Evolutionary conservation across 225 moss, liverwort and hornwort genomes (phyloP).

Genomic region (Straminergon stramineum): DNA sequence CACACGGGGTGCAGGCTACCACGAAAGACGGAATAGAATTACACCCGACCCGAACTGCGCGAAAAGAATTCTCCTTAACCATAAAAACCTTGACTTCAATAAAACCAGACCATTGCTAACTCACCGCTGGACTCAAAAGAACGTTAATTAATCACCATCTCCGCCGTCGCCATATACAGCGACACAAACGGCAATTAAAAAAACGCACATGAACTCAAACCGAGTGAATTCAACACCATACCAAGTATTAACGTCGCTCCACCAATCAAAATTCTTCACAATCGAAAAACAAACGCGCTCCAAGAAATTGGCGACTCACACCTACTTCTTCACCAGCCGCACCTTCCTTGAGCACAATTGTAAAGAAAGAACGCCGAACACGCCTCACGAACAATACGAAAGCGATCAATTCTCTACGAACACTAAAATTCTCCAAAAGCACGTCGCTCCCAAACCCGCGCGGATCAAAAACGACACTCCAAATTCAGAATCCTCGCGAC

Average conservation of each 20-base stretch:
- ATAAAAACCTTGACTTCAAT: too few species aligned
- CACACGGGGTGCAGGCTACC: neutral
- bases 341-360: neutral
- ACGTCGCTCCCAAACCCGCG: neutral
- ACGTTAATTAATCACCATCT: neutral
- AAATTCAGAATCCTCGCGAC: neutral
- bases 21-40: neutral
- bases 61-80: neutral
- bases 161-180: neutral
- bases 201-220: neutral
- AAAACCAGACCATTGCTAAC: neutral
- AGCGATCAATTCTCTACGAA: neutral
- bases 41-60: neutral
- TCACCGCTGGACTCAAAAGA: neutral
- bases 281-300: neutral
- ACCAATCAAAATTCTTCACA: neutral
- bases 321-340: neutral
- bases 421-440: neutral
- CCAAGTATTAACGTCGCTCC: neutral
- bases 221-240: neutral
- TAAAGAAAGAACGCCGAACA: neutral
- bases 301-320: neutral
- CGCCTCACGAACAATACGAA: neutral
- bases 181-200: neutral
- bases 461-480: neutral